phyloP scores from a whole-genome alignment of 441 rosid genomes.

The Rhodomyrtus psidioides region DNA sequence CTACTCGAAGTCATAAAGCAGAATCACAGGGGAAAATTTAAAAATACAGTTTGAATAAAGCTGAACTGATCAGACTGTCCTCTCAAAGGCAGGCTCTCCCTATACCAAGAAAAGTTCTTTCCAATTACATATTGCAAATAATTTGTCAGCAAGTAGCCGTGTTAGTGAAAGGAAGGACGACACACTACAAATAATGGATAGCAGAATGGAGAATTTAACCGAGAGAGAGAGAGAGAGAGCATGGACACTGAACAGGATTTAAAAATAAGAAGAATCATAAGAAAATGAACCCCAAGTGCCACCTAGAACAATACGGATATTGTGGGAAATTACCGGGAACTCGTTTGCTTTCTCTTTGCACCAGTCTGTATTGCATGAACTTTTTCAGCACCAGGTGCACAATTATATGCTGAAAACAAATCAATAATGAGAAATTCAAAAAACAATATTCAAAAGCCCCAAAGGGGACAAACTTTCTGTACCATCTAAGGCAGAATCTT shows the following conservation, averaged over 20 bases:
- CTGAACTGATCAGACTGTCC: not conserved
- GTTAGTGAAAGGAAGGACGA: not conserved
- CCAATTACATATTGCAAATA: not conserved
- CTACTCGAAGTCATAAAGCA: not conserved
- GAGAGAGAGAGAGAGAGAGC: not conserved
- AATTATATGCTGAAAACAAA: slow-evolving; percentile 38
- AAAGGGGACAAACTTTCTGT: not conserved
- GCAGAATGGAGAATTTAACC: too few species aligned
- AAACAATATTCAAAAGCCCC: not conserved
- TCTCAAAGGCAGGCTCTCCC: not conserved
- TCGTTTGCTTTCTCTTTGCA: slow-evolving; percentile 51
- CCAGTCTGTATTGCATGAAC: slow-evolving; percentile 35
- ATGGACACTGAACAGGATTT: not conserved
- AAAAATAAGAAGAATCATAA: not conserved
- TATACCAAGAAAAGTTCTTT: not conserved
- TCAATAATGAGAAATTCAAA: slow-evolving; percentile 4
- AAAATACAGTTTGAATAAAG: not conserved
- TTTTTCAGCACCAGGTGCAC: slow-evolving; percentile 22
- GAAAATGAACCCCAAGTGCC: not conserved
- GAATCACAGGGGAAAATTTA: not conserved
- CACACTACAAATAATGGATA: not conserved
- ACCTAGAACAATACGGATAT: not conserved
- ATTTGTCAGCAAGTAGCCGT: not conserved
- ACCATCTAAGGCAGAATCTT: slow-evolving; percentile 27
- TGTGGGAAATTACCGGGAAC: slow-evolving; percentile 46